Conservation (phyloP, 1,284 basidiomycete genomes). For the Wallemia hederae region DNA sequence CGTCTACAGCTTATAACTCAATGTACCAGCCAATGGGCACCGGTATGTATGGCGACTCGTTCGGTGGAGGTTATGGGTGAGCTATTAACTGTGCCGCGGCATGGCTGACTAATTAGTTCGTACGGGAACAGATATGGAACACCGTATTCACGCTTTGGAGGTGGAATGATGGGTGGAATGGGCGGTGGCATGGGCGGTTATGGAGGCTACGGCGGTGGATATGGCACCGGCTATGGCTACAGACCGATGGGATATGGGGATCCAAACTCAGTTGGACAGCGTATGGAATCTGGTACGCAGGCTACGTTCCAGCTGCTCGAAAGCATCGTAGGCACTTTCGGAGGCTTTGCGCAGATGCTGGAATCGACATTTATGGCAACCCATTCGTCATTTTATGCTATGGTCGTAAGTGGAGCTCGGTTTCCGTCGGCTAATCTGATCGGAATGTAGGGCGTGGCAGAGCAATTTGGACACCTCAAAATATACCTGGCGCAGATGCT, state of each 20-base stretch:
- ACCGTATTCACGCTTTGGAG: slow-evolving; percentile 18
- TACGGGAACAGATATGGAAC: slow-evolving; percentile 1
- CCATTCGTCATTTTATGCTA: slow-evolving; percentile 90
- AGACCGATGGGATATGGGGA: slow-evolving; percentile 17
- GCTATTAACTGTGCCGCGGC: slow-evolving; percentile 7
- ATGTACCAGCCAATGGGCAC: background rate
- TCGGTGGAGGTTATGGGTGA: slow-evolving; percentile 6
- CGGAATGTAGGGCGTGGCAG: slow-evolving; percentile 38
- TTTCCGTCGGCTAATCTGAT: background rate
- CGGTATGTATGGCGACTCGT: slow-evolving; percentile 2
- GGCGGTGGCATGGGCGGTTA: slow-evolving; percentile 16
- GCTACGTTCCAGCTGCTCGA: slow-evolving; percentile 54
- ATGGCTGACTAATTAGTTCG: background rate
- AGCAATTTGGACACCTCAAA: slow-evolving; percentile 72
- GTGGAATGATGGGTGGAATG: slow-evolving; percentile 8
- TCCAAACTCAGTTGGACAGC: slow-evolving; percentile 17
- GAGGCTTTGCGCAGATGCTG: slow-evolving; percentile 87
- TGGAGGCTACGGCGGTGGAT: slow-evolving; percentile 16
- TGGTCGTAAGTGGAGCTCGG: slow-evolving; percentile 26
- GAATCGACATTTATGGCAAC: slow-evolving; percentile 97
- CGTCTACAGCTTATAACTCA: slow-evolving; percentile 18
- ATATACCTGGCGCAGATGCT: slow-evolving; percentile 81
- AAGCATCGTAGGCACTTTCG: slow-evolving; percentile 82
- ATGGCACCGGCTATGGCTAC: slow-evolving; percentile 19
- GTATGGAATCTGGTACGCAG: slow-evolving; percentile 12